phyloP scores from a whole-genome alignment of 2,329 filamentous ascomycete species.

The Blastomyces parvus region DNA sequence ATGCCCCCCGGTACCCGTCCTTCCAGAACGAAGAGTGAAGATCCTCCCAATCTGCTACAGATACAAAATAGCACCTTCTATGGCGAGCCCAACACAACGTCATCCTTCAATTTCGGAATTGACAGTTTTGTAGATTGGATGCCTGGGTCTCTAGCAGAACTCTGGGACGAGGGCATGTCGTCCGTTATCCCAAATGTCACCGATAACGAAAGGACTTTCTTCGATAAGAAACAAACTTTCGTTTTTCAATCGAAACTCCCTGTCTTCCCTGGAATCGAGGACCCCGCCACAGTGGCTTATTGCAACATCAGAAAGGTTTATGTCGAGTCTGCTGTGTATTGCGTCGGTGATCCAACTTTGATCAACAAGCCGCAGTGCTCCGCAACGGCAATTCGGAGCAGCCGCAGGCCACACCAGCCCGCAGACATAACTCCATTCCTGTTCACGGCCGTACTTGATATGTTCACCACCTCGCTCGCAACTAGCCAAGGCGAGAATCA shows the following conservation, averaged over 20 bases:
- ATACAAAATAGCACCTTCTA: background rate
- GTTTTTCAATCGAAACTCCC: conserved; percentile 8
- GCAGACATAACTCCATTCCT: conserved; percentile 11
- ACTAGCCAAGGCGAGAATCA: background rate
- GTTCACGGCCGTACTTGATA: background rate
- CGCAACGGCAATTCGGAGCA: conserved; percentile 10
- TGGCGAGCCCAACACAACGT: background rate
- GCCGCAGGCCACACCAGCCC: conserved; percentile 5
- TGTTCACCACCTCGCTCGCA: background rate
- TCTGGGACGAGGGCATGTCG: conserved; percentile 6
- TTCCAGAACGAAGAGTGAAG: background rate
- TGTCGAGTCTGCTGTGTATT: conserved; percentile 11
- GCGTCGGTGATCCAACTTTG: conserved; percentile 1
- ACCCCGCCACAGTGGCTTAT: background rate
- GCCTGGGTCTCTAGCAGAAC: conserved; percentile 1
- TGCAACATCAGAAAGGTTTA: conserved; percentile 11
- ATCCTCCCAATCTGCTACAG: background rate
- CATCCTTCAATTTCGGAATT: conserved; percentile 1
- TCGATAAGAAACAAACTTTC: conserved; percentile 3
- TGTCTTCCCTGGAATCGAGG: background rate
- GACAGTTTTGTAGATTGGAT: background rate
- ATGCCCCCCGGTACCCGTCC: background rate
- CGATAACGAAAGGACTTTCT: conserved; percentile 7
- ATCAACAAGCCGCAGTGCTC: conserved; percentile 5
- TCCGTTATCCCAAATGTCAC: conserved; percentile 6